Percentiles rank a stretch among this genome's conserved stretches.
These are phyloP conservation scores for Paecilomyces sp. DNA, from an alignment of 2,329 filamentous ascomycete genomes.

Conservation along the genomic window DNA sequence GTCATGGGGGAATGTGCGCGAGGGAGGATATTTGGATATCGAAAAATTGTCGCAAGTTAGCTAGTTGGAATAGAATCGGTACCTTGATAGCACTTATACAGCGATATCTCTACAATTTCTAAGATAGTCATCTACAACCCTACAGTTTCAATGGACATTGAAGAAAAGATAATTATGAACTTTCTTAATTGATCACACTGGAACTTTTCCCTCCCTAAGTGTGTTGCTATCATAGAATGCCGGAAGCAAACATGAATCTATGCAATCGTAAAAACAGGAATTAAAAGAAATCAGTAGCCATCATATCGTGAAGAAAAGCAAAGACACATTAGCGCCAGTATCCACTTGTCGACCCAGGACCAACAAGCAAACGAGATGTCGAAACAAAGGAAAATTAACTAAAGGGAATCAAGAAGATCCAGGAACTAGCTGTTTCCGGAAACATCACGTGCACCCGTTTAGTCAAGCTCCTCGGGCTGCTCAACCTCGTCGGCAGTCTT, in stretches of 20 bases:
- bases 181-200: background rate
- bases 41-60: too few relatives aligned
- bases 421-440: background rate
- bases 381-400: slow-evolving; percentile 7
- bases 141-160: background rate
- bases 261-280: slow-evolving; percentile 28
- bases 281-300: slow-evolving; percentile 17
- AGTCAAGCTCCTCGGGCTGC: slow-evolving; percentile 62
- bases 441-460: slow-evolving; percentile 29
- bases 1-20: too few relatives aligned
- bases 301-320: slow-evolving; percentile 29
- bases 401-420: background rate
- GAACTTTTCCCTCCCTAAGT: slow-evolving; percentile 1
- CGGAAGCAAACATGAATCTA: slow-evolving; percentile 24
- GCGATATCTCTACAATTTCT: background rate
- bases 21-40: too few relatives aligned
- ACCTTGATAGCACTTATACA: too few relatives aligned
- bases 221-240: background rate
- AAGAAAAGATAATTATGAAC: background rate
- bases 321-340: slow-evolving; percentile 21
- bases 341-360: slow-evolving; percentile 3
- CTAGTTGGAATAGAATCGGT: too few relatives aligned
- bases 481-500: slow-evolving; percentile 44
- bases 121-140: background rate
- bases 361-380: slow-evolving; percentile 12